A percentile compares a stretch with the other conserved stretches of the same genome.
Conservation (phyloP, 352 stramenopile species). For the Phytophthora quininea region DNA sequence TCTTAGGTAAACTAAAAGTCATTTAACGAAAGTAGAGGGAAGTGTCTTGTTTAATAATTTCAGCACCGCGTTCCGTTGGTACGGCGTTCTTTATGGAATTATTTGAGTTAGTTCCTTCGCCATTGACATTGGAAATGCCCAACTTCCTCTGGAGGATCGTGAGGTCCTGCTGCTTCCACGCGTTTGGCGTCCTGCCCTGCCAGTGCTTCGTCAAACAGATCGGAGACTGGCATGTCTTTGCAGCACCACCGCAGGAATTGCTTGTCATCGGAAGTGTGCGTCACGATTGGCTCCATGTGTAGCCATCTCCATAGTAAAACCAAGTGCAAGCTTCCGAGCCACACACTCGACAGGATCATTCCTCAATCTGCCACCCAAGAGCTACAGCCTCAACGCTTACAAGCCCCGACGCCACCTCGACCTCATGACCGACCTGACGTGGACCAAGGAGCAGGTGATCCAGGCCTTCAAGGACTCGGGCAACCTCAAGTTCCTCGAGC, state of each 20-base stretch:
- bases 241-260: slow-evolving; percentile 19
- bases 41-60: no score
- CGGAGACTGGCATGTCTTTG: slow-evolving; percentile 22
- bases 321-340: not conserved
- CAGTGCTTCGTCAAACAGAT: no score
- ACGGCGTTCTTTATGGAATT: no score
- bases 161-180: no score
- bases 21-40: no score
- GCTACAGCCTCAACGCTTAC: not conserved
- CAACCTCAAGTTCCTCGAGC: slow-evolving; percentile 77
- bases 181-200: no score
- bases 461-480: slow-evolving; percentile 55
- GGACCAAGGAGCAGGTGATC: slow-evolving; percentile 56
- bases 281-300: slow-evolving; percentile 19
- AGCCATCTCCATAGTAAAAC: slow-evolving; percentile 15
- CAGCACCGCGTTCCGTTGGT: no score
- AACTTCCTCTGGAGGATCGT: no score
- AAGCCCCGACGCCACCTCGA: no score
- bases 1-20: slow-evolving; percentile 1
- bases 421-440: slow-evolving; percentile 44
- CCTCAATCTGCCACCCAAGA: slow-evolving; percentile 12
- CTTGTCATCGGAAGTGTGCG: slow-evolving; percentile 14
- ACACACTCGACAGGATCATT: slow-evolving; percentile 29
- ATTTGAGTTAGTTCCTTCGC: no score
- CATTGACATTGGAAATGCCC: no score